Evolutionary conservation across 2,329 filamentous ascomycete genomes (phyloP).

Genomic region (Epichloe bromicola): DNA sequence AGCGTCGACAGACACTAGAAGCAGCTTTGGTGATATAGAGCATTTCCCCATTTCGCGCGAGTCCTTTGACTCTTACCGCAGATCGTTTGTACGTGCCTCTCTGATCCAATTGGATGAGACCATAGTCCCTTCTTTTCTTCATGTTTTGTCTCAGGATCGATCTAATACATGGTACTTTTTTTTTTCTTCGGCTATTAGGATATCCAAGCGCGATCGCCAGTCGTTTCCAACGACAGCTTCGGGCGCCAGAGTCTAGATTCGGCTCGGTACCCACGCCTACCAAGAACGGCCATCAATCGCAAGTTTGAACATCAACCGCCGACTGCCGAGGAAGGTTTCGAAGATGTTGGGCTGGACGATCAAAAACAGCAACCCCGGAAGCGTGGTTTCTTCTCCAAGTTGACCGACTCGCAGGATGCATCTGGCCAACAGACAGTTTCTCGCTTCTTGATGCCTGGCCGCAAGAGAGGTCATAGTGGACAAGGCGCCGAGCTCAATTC

Average conservation of each 20-base stretch:
- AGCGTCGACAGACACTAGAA: slow-evolving; percentile 41
- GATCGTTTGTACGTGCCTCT: slow-evolving; percentile 69
- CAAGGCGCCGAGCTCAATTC: slow-evolving; percentile 58
- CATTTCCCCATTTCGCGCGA: slow-evolving; percentile 92
- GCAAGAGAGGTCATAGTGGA: slow-evolving; percentile 54
- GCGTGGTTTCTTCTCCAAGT: slow-evolving; percentile 63
- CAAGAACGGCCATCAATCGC: slow-evolving; percentile 46
- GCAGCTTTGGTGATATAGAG: slow-evolving; percentile 69
- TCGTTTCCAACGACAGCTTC: slow-evolving; percentile 45
- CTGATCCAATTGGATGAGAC: not conserved
- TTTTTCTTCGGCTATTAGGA: slow-evolving; percentile 42
- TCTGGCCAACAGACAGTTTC: slow-evolving; percentile 30
- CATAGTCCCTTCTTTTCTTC: not conserved
- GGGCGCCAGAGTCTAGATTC: slow-evolving; percentile 74
- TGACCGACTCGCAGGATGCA: slow-evolving; percentile 46
- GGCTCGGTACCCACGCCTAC: slow-evolving; percentile 47
- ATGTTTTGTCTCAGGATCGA: fast-evolving
- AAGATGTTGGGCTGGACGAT: slow-evolving; percentile 84
- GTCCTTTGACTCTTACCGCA: slow-evolving; percentile 91
- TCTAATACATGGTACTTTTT: not conserved
- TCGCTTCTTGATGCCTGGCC: slow-evolving; percentile 54
- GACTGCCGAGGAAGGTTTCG: slow-evolving; percentile 71
- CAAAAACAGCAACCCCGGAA: slow-evolving; percentile 37
- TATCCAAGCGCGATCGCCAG: slow-evolving; percentile 74
- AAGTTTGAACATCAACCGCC: slow-evolving; percentile 46